phyloP scores from a whole-genome alignment of 371 early-diverging fungal species.

The Capillidium rhysosporum region DNA sequence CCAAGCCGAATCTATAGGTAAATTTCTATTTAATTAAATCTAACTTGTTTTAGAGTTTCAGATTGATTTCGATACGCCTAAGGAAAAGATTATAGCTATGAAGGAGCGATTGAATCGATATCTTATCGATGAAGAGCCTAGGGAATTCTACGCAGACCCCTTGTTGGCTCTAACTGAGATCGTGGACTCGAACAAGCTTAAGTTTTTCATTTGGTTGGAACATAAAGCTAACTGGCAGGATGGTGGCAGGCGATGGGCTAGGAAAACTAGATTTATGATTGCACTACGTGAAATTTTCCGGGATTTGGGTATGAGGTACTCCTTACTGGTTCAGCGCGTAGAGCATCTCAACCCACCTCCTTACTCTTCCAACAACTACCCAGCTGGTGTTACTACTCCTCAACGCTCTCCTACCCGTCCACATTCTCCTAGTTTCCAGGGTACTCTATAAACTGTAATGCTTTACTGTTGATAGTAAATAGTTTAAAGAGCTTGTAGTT shows the following conservation, averaged over 20 bases:
- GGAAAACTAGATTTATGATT: conserved; percentile 10
- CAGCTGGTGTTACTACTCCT: no score
- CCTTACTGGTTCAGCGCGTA: background rate
- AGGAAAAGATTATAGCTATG: conserved; percentile 27
- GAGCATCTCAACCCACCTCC: conserved; percentile 1
- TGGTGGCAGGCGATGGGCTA: conserved; percentile 32
- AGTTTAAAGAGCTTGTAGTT: no score
- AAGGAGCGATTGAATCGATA: conserved; percentile 29
- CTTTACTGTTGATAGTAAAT: no score
- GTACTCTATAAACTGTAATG: no score
- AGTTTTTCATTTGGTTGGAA: conserved; percentile 29
- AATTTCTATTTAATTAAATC: no score
- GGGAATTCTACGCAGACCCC: conserved; percentile 38
- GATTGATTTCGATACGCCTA: conserved; percentile 40
- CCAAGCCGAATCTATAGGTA: conserved; percentile 24
- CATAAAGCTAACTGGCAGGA: conserved; percentile 66
- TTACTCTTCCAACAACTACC: no score
- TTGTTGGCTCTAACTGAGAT: conserved; percentile 31
- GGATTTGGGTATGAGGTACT: conserved; percentile 6
- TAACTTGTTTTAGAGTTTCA: conserved; percentile 19
- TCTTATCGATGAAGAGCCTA: conserved; percentile 27
- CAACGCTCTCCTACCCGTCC: no score
- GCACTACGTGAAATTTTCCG: conserved; percentile 3
- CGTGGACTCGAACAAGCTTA: conserved; percentile 27
- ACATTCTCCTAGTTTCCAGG: no score